Evolutionary conservation across 768 basidiomycete species (phyloP).

Genomic region (Pleurotus platypus): DNA sequence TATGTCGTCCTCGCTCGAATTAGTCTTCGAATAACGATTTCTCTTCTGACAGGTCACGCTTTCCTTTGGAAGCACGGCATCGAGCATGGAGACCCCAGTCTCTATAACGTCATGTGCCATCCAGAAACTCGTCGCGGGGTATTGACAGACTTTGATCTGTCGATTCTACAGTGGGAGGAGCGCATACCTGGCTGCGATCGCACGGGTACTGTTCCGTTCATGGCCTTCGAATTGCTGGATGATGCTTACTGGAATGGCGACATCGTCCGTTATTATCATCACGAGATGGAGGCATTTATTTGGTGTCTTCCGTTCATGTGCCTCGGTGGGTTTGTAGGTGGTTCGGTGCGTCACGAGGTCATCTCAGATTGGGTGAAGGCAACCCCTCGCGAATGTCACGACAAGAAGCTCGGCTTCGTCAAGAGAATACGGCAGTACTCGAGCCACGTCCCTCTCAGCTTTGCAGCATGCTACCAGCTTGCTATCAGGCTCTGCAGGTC

Average conservation of each 20-base stretch:
- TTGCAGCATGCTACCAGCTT: not conserved
- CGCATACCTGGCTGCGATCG: conserved; percentile 10
- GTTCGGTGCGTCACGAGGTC: not conserved
- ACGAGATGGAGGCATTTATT: conserved; percentile 8
- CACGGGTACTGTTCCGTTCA: conserved; percentile 26
- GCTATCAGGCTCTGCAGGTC: too few relatives aligned
- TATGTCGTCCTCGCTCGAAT: not conserved
- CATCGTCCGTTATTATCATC: not conserved
- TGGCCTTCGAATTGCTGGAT: conserved; percentile 23
- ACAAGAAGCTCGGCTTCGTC: not conserved
- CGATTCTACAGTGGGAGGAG: not conserved
- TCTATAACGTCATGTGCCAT: conserved; percentile 10
- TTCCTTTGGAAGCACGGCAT: conserved; percentile 2
- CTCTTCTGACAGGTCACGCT: conserved; percentile 2
- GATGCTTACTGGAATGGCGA: not conserved
- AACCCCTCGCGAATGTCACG: not conserved
- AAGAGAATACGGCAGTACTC: not conserved
- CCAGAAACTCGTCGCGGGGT: conserved; percentile 2
- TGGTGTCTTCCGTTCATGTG: conserved; percentile 8
- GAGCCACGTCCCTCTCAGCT: not conserved
- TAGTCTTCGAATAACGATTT: not conserved
- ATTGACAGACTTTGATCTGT: conserved; percentile 9
- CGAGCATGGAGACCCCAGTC: conserved; percentile 5
- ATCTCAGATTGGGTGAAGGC: not conserved
- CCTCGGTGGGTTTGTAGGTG: not conserved